Evolutionary conservation across 495 filamentous ascomycete genomes (phyloP), one percentile per base, ranked within the genome.

Genomic region (Stereocaulon alpinum): DNA sequence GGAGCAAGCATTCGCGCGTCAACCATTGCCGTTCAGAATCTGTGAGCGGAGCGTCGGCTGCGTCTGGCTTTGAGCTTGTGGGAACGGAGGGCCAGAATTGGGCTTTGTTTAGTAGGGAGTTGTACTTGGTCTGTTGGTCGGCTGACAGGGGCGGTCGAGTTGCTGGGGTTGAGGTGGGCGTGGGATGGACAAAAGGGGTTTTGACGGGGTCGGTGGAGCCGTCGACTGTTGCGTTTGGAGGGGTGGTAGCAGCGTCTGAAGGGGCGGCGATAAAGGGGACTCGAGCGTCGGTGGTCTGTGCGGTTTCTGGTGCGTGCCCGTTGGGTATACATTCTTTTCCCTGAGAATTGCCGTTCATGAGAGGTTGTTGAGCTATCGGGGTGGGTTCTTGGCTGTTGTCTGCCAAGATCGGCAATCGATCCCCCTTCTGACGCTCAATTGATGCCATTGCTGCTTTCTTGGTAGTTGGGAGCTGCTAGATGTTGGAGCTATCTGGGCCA

Each of bases 11-110:
- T 68, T 97, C 93, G 50, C 83, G 82, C 17, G 90, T 96, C 57
- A 97, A 78, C 82, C 87, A 98, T 74, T 95, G 82, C 67, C 80
- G 85, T 74, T 98, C 93, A 49, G 77, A 77, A 37, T 93, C 88
- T 20, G 82, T 84, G 56, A 96, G 71, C 3, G 89, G 83, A 10
- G 77, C 76, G 27, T 72, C 74, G 40, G 87, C 78, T 43, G 82
- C 80, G 51, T 73, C 73, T 54, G 79, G 77, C 59, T 79, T 81
- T 1, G 75, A 71, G 24, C 81, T 77, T 1, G 78, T 81, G 3
- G 85, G 86, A 11, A 95, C 69, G n/a, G 83, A 80, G 15, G 78
- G 80, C 86, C 88, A 93, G 50, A 73, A 73, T 62, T 81, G 83
- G 17, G 81, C 88, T 24, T 77, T 74, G 48, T 78, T 76, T 14